Evolutionary conservation across 1,284 basidiomycete genomes (phyloP).

Genomic region (Naganishia cerealis): DNA sequence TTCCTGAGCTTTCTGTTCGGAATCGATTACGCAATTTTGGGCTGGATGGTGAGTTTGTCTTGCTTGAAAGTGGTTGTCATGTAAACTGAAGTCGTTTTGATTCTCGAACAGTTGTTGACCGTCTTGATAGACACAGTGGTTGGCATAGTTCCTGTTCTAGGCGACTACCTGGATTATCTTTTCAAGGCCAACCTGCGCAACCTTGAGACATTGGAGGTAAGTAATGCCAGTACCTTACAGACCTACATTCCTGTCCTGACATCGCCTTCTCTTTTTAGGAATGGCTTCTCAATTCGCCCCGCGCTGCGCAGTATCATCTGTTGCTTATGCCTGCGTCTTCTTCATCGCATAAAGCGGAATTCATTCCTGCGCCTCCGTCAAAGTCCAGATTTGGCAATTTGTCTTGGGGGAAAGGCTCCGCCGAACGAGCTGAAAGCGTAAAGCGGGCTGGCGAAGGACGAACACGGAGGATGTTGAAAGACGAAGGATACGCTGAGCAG

Average conservation of each 20-base stretch:
- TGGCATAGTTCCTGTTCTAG: conserved; percentile 51
- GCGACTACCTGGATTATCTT: conserved; percentile 54
- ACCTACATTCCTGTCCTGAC: conserved; percentile 48
- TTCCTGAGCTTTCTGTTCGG: conserved; percentile 52
- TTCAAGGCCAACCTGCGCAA: conserved; percentile 55
- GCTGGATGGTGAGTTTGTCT: conserved; percentile 48
- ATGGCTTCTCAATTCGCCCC: conserved; percentile 44
- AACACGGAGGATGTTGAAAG: conserved; percentile 48
- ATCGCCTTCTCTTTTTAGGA: conserved; percentile 50
- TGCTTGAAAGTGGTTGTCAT: background rate
- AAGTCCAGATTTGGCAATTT: conserved; percentile 25
- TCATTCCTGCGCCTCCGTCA: conserved; percentile 42
- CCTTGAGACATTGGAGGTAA: conserved; percentile 38
- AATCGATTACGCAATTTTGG: conserved; percentile 41
- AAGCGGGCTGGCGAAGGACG: conserved; percentile 40
- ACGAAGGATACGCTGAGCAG: conserved; percentile 40
- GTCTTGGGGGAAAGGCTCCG: conserved; percentile 32
- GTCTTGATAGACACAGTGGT: conserved; percentile 50
- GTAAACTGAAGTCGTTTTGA: background rate
- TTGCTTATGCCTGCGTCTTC: conserved; percentile 51
- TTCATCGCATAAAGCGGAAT: conserved; percentile 37
- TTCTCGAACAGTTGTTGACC: conserved; percentile 42
- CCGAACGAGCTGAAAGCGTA: conserved; percentile 32
- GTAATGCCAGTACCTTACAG: conserved; percentile 4
- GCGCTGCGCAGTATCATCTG: conserved; percentile 46